Evolutionary conservation across 495 filamentous ascomycete genomes (phyloP), one percentile per base, ranked within the genome.

Genomic region (Rhizodiscina lignyota): DNA sequence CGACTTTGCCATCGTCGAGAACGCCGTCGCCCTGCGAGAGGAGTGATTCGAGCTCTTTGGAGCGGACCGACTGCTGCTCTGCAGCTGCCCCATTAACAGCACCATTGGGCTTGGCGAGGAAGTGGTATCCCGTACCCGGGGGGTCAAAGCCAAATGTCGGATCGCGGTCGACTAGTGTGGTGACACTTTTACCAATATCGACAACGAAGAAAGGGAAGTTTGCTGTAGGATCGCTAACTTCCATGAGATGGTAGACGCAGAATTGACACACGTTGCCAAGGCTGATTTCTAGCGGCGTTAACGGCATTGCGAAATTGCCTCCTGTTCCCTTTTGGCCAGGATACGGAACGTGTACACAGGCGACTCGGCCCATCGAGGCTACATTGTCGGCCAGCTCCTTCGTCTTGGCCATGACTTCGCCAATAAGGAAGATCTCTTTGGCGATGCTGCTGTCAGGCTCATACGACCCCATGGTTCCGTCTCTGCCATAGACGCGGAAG

Each of bases 211-310:
- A 42, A 23, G 44, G 34, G 19, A 35, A 37, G 19, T 32, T 34
- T 38, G 48, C 45, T 38, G 53, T 55, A 24, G 50, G 50, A 10
- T 50, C 48, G 11, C 55, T 32, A 2, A 63, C 38, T 6, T 55
- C 47, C 49, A 66, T 56, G 15, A 66, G 44, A 37, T 69, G 64
- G 38, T 65, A 69, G 18, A 69, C 40, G 32, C 44, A 58, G 39
- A 69, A 69, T 38, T 54, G 42, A 10, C 52, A 45, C 8, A 52
- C 54, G 2, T 51, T 54, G 0, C 61, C 62, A 5, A 54, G 20
- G 15, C 52, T 40, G 18, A 60, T 52, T 12, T 64, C 57, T 5
- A 50, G 40, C 13, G 53, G 52, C 21, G 52, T 50, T 21, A 63
- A 44, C 18, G 53, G 52, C 15, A 56, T 55, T 4, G 54, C 56